phyloP scores from a whole-genome alignment of 2,329 filamentous ascomycete species.

The Claviceps fusiformis region DNA sequence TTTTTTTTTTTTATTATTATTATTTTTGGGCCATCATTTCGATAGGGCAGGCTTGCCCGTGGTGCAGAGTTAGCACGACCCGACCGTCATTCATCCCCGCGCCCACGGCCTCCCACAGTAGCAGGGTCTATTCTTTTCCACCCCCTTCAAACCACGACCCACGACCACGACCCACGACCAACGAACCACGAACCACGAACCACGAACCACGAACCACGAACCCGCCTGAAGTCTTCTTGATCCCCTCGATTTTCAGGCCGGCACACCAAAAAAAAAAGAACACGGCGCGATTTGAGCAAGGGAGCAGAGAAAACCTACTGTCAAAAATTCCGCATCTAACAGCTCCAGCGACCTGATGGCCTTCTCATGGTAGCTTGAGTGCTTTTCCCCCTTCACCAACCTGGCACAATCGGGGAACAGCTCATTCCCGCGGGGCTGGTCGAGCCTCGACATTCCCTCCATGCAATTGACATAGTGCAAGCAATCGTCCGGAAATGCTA shows the following conservation, averaged over 20 bases:
- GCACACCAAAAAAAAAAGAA: background rate
- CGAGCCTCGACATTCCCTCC: background rate
- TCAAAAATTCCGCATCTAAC: background rate
- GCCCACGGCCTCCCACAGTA: background rate
- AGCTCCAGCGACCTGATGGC: background rate
- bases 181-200: background rate
- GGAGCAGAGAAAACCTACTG: background rate
- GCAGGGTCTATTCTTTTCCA: background rate
- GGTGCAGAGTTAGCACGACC: background rate
- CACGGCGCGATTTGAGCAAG: background rate
- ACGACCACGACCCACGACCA: too few relatives aligned
- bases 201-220: background rate
- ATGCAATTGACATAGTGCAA: constrained; percentile 3
- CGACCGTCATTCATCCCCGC: background rate
- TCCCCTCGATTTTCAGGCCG: background rate
- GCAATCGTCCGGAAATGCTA: constrained; percentile 32
- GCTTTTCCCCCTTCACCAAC: background rate
- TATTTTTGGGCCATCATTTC: background rate
- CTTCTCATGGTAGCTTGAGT: constrained; percentile 1
- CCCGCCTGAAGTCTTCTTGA: background rate
- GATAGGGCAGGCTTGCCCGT: background rate
- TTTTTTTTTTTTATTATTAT: too few relatives aligned
- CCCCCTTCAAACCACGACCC: too few relatives aligned
- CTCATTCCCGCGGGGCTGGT: background rate
- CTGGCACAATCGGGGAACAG: background rate